phyloP scores from a whole-genome alignment of 805 yeast genomes.

The Babjeviella inositovora region DNA sequence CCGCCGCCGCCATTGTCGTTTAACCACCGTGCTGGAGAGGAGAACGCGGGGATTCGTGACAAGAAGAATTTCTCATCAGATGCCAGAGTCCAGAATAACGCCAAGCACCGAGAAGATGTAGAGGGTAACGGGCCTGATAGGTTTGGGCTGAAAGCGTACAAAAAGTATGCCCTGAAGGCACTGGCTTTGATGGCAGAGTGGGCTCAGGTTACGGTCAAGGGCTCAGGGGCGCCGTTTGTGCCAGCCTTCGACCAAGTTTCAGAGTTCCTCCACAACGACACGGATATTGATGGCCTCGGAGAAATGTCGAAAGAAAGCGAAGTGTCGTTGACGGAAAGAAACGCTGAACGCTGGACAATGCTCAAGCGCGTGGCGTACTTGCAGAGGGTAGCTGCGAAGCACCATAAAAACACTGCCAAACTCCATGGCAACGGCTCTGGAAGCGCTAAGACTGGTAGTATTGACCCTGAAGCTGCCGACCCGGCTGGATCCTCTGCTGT shows the following conservation, averaged over 20 bases:
- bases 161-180: constrained; percentile 34
- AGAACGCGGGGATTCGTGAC: constrained; percentile 74
- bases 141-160: constrained; percentile 26
- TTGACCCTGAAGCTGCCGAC: no score
- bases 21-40: constrained; percentile 80
- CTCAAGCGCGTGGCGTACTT: constrained; percentile 56
- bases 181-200: constrained; percentile 37
- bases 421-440: no score
- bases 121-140: constrained; percentile 64
- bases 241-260: constrained; percentile 44
- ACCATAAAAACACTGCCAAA: no score
- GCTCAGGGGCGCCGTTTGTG: no score
- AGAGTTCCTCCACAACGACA: constrained; percentile 33
- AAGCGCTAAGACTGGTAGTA: no score
- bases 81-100: constrained; percentile 57
- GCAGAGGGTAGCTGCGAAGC: constrained; percentile 47
- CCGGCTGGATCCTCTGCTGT: no score
- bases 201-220: constrained; percentile 28
- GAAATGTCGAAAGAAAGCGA: constrained; percentile 18
- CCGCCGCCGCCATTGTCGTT: constrained; percentile 31
- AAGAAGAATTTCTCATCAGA: constrained; percentile 71
- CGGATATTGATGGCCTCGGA: constrained; percentile 10
- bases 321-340: constrained; percentile 18
- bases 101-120: constrained; percentile 56
- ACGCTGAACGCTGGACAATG: constrained; percentile 53